Evolutionary conservation across 257 asterid species (phyloP).

Genomic region (Schizonepeta tenuifolia): DNA sequence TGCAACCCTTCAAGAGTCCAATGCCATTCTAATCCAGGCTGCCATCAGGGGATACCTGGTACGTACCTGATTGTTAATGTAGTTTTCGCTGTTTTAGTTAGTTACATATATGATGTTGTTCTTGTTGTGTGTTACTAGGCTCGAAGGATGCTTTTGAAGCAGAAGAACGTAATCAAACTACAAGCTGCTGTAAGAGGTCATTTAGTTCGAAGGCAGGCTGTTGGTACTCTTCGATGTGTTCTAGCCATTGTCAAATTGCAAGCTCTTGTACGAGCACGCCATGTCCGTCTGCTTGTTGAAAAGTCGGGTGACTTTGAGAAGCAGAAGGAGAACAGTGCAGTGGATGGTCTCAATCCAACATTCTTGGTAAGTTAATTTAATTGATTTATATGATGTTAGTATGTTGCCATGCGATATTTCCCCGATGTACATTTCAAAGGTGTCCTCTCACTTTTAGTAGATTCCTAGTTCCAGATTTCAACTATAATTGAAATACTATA

Average conservation of each 20-base stretch:
- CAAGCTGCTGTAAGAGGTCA: constrained; percentile 97
- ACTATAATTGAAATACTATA: neutral
- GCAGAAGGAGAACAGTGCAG: constrained; percentile 38
- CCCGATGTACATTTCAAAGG: constrained; percentile 11
- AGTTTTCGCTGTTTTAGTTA: constrained; percentile 11
- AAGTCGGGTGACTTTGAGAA: constrained; percentile 40
- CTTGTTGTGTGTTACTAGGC: constrained; percentile 53
- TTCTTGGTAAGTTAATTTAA: constrained; percentile 35
- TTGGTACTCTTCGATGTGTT: constrained; percentile 89
- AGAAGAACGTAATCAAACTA: constrained; percentile 60
- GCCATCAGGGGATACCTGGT: constrained; percentile 79
- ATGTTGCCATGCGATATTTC: neutral
- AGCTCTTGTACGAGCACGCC: constrained; percentile 78
- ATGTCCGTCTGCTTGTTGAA: constrained; percentile 40
- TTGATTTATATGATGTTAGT: neutral
- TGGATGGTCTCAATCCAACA: constrained; percentile 18
- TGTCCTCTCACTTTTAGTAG: constrained; percentile 2
- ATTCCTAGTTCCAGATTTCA: neutral
- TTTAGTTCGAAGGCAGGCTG: constrained; percentile 80
- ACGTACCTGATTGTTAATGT: constrained; percentile 24
- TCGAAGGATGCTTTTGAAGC: constrained; percentile 56
- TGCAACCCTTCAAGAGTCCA: no score
- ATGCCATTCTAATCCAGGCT: constrained; percentile 68
- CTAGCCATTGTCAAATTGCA: constrained; percentile 93
- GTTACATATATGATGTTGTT: constrained; percentile 6